Conservation (phyloP, 345 rosid genomes). For the Mallotus nudiflorus region DNA sequence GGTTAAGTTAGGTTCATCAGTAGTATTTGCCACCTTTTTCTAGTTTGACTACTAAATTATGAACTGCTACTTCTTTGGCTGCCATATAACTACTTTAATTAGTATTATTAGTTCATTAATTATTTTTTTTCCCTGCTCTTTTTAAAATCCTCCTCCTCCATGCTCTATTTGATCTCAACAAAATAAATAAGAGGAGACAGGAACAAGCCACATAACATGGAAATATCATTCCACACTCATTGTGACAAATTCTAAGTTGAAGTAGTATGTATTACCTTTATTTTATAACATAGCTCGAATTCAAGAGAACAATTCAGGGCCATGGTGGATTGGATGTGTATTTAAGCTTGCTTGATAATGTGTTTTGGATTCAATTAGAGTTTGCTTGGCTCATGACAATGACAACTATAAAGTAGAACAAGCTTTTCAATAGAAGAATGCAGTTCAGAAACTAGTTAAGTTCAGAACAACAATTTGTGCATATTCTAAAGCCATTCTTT, state of each 20-base stretch:
- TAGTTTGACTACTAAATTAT: not conserved
- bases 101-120: not conserved
- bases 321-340: conserved; percentile 97
- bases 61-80: not conserved
- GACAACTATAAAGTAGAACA: conserved; percentile 95
- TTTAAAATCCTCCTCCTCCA: conserved; percentile 89
- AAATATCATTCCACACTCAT: conserved; percentile 95
- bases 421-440: conserved; percentile 82
- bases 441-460: conserved; percentile 80
- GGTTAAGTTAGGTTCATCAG: not conserved
- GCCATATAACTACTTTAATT: not conserved
- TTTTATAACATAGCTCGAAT: conserved; percentile 99
- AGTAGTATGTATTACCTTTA: conserved; percentile 80
- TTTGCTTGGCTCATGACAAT: conserved; percentile 97
- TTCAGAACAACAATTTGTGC: conserved; percentile 94
- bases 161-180: conserved; percentile 94
- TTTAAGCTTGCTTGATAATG: conserved; percentile 85
- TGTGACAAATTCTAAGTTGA: conserved; percentile 71
- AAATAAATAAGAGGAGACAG: conserved; percentile 98
- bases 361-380: conserved; percentile 83
- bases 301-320: conserved; percentile 98
- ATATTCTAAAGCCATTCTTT: conserved; percentile 96
- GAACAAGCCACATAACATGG: conserved; percentile 99
- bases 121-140: conserved; percentile 3
- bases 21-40: not conserved